Evolutionary conservation across 257 asterid species (phyloP).

Genomic region (Jacaranda copaia): DNA sequence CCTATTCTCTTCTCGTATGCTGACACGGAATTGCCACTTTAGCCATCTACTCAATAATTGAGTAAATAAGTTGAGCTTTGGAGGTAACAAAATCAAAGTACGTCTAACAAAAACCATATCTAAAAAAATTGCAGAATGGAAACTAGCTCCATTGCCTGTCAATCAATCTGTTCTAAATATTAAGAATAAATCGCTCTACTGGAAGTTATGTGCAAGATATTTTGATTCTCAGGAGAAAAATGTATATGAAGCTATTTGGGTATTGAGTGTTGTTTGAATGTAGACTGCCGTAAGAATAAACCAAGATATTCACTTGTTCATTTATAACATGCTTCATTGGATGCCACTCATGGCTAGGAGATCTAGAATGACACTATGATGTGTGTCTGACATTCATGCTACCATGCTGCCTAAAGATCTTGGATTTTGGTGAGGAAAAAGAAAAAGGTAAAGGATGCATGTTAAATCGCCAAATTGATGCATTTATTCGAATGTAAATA

Average conservation of each 20-base stretch:
- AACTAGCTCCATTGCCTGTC: background rate
- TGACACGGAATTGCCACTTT: background rate
- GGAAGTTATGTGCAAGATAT: background rate
- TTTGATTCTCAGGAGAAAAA: no score
- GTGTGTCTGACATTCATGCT: background rate
- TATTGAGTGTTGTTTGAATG: background rate
- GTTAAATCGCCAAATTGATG: no score
- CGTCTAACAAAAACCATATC: background rate
- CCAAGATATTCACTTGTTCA: background rate
- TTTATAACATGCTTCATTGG: background rate
- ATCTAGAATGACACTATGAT: background rate
- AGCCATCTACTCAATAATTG: background rate
- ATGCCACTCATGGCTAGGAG: background rate
- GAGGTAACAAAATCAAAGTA: background rate
- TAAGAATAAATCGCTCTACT: background rate
- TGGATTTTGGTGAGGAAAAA: no score
- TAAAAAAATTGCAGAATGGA: background rate
- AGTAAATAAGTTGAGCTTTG: background rate
- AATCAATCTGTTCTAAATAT: background rate
- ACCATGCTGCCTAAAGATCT: background rate
- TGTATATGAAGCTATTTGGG: background rate
- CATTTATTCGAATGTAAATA: no score
- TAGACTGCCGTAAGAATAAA: background rate
- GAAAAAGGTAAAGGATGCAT: no score
- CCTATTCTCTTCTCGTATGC: conserved; percentile 10